phyloP scores from a whole-genome alignment of 2,329 filamentous ascomycete genomes.

The Trichoderma sp. region DNA sequence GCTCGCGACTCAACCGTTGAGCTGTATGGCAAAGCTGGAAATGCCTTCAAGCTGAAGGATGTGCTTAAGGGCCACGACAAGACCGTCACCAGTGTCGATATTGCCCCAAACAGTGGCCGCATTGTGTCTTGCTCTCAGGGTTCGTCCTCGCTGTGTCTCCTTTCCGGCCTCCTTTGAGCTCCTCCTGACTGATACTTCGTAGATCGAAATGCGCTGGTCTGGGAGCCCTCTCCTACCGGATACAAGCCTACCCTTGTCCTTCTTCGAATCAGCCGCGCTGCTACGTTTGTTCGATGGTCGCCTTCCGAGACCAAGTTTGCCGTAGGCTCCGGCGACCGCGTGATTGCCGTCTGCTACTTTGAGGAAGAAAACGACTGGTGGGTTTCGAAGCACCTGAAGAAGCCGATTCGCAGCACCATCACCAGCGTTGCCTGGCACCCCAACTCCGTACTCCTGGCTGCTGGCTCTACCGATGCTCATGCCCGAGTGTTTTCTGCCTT shows the following conservation, averaged over 20 bases:
- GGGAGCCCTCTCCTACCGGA: conserved; percentile 87
- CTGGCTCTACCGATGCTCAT: conserved; percentile 95
- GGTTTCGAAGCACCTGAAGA: conserved; percentile 99
- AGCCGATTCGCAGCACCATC: conserved; percentile 95
- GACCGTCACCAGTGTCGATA: conserved; percentile 92
- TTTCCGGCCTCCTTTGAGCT: background rate
- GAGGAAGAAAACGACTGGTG: conserved; percentile 99
- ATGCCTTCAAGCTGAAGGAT: conserved; percentile 78
- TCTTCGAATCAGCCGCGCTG: conserved; percentile 92
- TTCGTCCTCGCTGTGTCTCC: conserved; percentile 38
- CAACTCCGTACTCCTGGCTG: conserved; percentile 91
- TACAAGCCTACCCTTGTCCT: conserved; percentile 98
- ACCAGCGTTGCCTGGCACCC: conserved; percentile 96
- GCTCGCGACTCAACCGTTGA: conserved; percentile 87
- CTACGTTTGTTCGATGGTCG: conserved; percentile 96
- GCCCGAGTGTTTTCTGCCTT: conserved; percentile 93
- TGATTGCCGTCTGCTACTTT: conserved; percentile 97
- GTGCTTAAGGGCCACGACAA: conserved; percentile 97
- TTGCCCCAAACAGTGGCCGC: conserved; percentile 83
- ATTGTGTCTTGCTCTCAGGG: conserved; percentile 98
- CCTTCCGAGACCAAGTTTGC: conserved; percentile 97
- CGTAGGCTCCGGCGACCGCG: conserved; percentile 89
- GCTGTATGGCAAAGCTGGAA: conserved; percentile 74
- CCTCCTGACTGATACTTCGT: background rate
- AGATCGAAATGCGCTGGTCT: conserved; percentile 98